Conservation (phyloP, 495 filamentous ascomycete species). For the Penicillium fimorum region DNA sequence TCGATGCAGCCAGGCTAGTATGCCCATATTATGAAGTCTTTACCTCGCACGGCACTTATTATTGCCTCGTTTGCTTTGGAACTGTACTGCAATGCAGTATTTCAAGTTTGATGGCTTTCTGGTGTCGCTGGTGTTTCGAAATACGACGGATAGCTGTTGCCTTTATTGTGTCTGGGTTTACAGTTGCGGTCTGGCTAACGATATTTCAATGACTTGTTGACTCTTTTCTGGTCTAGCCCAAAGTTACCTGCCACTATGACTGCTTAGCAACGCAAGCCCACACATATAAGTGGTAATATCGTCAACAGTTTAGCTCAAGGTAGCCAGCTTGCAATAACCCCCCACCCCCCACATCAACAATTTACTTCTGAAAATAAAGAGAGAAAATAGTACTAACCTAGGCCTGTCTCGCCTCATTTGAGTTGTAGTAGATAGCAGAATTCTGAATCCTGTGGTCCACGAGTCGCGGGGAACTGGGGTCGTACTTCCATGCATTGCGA, state of each 20-base stretch:
- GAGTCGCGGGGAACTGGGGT: conserved; percentile 30
- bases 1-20: not conserved
- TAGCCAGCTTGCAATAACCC: not conserved
- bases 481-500: conserved; percentile 27
- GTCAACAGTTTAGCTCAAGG: not conserved
- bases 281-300: not conserved
- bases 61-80: not conserved
- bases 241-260: not conserved
- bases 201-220: not conserved
- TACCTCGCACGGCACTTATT: not conserved
- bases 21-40: not conserved
- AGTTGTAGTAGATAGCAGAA: conserved; percentile 17
- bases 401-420: conserved; percentile 7
- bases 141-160: not conserved
- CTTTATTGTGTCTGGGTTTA: not conserved
- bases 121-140: not conserved
- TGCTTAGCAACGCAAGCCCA: not conserved
- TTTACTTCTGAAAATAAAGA: not conserved
- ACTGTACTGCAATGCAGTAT: not conserved
- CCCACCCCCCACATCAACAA: not conserved
- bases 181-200: not conserved
- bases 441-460: conserved; percentile 22
- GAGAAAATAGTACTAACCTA: conserved; percentile 1
- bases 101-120: not conserved
- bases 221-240: not conserved